phyloP scores from a whole-genome alignment of 805 yeast genomes.

The Tetrapisispora phaffii region DNA sequence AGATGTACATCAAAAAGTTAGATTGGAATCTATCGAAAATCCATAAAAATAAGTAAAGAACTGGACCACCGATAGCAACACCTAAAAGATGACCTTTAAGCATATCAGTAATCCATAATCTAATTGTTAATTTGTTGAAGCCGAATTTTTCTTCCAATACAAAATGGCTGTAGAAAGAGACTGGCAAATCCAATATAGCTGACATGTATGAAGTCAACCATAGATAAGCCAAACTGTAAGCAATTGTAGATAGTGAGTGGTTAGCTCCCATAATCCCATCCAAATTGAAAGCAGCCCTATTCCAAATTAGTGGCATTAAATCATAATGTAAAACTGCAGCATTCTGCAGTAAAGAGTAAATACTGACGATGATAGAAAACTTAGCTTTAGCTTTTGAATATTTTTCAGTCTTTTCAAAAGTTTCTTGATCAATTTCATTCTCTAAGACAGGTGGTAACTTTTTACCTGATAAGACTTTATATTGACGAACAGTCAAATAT shows the following conservation, averaged over 20 bases:
- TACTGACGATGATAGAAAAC: slow-evolving; percentile 50
- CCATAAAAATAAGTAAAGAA: slow-evolving; percentile 65
- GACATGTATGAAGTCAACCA: slow-evolving; percentile 41
- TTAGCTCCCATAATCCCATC: background rate
- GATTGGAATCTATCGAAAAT: slow-evolving; percentile 75
- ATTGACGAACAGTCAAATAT: slow-evolving; percentile 69
- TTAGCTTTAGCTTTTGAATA: slow-evolving; percentile 72
- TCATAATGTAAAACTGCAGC: slow-evolving; percentile 50
- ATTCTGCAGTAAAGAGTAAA: slow-evolving; percentile 46
- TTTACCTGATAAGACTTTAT: slow-evolving; percentile 43
- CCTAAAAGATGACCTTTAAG: slow-evolving; percentile 50
- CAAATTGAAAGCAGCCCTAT: background rate
- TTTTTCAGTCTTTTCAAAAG: slow-evolving; percentile 64
- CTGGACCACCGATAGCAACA: slow-evolving; percentile 56
- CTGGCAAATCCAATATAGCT: slow-evolving; percentile 52
- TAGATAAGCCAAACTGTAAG: slow-evolving; percentile 63
- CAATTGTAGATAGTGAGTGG: slow-evolving; percentile 44
- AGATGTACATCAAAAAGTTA: slow-evolving; percentile 68
- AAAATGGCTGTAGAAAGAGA: slow-evolving; percentile 67
- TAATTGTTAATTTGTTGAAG: slow-evolving; percentile 74
- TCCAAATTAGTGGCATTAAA: slow-evolving; percentile 56
- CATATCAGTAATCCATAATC: slow-evolving; percentile 64
- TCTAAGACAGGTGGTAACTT: slow-evolving; percentile 61
- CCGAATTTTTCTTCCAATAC: slow-evolving; percentile 89
- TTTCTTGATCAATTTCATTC: slow-evolving; percentile 58